Base-by-base conservation (phyloP, 2,329 filamentous ascomycete genomes). In the Fusarium sp. region DNA sequence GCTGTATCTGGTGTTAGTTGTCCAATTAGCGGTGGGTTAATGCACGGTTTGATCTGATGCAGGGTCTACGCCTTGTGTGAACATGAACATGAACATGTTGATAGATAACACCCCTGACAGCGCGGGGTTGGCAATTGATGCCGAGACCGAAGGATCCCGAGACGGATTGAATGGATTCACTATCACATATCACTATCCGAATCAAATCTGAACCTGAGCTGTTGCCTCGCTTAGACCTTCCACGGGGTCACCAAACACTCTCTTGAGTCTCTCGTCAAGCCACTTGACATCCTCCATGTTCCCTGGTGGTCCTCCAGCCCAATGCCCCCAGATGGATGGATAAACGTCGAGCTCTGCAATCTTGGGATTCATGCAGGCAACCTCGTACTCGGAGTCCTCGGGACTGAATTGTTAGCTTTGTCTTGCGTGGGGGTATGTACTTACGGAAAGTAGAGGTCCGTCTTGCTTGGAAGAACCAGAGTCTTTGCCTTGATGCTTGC, bases 361-460 rank as follows among this genome's bases (percentile, higher is more conserved):
- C 0, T 76, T 78, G 0, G 78, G 66, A 0, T 75, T 62, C 84
- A 86, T 85, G 44, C 78, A 80, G 22, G 88, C 56, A 79, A 95
- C 91, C 77, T 96, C 94, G 64, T 92, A 91, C 76, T 93, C 89
- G 0, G 92, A 94, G 73, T 95, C 94, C 76, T 95, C 93, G 0
- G 93, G 92, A 16, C 76, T 79, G 20, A 9, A 20, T 2, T 3
- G 27, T 72, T 9, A 74, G 60, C 1, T 11, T 12, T 3, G 3
- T 3, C 12, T 44, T 7, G 6, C 4, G 4, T 3, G 16, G 22
- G 9, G 22, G n/a, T 17, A 16, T 4, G 8, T 0, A 65, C 76
- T 71, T 38, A 78, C 61, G 93, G 92, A 73, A 96, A 96, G 79
- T 96, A 96, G 6, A 96, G 85, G 78, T 96, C 94, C 0, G 92